Conservation (phyloP, 139 green algal species). For the Asterochloris sp. region DNA sequence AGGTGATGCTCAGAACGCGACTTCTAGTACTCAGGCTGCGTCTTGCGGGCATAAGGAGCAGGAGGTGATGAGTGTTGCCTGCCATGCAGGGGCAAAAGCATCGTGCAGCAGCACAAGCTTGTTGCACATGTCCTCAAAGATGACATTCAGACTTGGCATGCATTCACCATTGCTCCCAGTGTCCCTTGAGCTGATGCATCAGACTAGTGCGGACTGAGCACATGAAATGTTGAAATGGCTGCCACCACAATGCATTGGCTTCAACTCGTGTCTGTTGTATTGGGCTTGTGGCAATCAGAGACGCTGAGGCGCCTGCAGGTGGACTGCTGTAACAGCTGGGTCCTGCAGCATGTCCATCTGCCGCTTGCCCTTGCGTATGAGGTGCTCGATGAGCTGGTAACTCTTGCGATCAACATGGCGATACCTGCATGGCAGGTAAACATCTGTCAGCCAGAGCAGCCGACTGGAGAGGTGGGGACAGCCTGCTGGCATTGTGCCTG, state of each 20-base stretch:
- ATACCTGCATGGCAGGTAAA: conserved; percentile 11
- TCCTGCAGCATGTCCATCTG: conserved; percentile 17
- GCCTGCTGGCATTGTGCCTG: background rate
- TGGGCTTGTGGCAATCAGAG: background rate
- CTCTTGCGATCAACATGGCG: conserved; percentile 16
- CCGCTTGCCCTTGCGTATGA: conserved; percentile 22
- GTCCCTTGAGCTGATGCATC: background rate
- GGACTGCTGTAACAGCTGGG: conserved; percentile 6
- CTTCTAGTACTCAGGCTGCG: background rate
- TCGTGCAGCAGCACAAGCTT: conserved; percentile 62
- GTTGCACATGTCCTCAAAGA: conserved; percentile 52
- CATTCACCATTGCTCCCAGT: conserved; percentile 44
- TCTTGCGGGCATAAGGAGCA: background rate
- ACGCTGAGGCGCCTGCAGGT: background rate
- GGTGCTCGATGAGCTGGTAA: conserved; percentile 31
- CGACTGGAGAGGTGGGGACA: too few relatives aligned
- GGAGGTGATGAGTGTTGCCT: background rate
- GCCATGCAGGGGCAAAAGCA: conserved; percentile 37
- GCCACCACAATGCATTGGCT: background rate
- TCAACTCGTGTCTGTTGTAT: background rate
- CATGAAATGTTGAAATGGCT: background rate
- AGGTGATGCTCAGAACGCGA: conserved; percentile 14
- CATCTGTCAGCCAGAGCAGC: background rate
- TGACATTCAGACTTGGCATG: conserved; percentile 59
- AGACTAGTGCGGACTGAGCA: background rate